Base-by-base conservation (phyloP, 1,284 basidiomycete genomes). In the Irpex lacteus region DNA sequence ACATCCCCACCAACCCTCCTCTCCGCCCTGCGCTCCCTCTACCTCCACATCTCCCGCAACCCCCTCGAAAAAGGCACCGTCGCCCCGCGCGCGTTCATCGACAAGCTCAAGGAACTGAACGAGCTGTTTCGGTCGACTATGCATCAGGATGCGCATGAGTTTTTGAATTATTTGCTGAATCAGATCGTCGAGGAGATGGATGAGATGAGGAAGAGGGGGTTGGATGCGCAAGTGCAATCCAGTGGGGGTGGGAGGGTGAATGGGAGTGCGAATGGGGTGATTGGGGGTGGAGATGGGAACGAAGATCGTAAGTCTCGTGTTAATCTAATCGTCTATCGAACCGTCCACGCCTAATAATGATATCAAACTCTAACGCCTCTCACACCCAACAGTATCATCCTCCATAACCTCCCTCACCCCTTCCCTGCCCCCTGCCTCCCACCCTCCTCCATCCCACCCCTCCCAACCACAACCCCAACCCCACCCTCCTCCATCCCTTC, bases 111-210 rank as follows among this genome's bases (percentile, higher is more conserved):
- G 74, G 87, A 93, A 72, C 81, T 94, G 72, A 97, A 96, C 76
- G 92, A 92, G 71, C 82, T 90, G 61, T 98, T 96, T 75, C 86
- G 92, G 61, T 89, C 88, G 47, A 90, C 90, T 34, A 91, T 90
- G 84, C 96, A 96, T 72, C 96, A 98, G 74, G 96, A 98, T 75
- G 96, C 96, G 1, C 96, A 98, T 76, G 97, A 99, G 78, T 98
- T 99, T 77, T 82, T 98, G 61, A 98, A 97, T 74, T 98, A 92
- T 78, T 79, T 98, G 37, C 81, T 99, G 65, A 99, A 99, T 76
- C 89, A 86, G 75, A 90, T 98, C 60, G 91, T 95, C 40, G 96
- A 98, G 77, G 95, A 98, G 74, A 86, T 98, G 68, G 92, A 95
- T 70, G 85, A 87, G 63, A 87, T 93, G 61, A 80, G 76, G 69